These are phyloP conservation scores for Simmondsia chinensis DNA, from an alignment of 148 eudicot genomes.

Conservation along the genomic window DNA sequence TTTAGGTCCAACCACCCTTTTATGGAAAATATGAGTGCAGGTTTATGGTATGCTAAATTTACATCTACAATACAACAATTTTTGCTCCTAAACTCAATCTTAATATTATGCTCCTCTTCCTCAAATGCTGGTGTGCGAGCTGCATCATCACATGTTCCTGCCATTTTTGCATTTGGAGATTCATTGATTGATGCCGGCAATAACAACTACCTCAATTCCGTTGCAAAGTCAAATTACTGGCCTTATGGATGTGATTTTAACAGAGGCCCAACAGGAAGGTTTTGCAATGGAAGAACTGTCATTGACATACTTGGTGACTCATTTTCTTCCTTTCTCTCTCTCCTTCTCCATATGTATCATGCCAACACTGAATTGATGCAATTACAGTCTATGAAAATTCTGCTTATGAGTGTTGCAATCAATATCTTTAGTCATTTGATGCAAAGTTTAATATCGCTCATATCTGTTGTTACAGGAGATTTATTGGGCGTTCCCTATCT, in stretches of 20 bases:
- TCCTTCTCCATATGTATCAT: no score
- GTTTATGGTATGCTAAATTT: no score
- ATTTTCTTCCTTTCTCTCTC: not conserved
- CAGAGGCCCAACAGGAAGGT: conserved; percentile 59
- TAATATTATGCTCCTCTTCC: no score
- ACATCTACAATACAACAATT: no score
- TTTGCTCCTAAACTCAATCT: no score
- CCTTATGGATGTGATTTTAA: conserved; percentile 61
- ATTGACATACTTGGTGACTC: conserved; percentile 52
- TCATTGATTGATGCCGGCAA: conserved; percentile 72
- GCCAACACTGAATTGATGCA: not conserved
- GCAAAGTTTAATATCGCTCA: not conserved
- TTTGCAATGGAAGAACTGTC: conserved; percentile 60
- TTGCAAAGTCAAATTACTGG: conserved; percentile 67
- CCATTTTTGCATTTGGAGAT: conserved; percentile 71
- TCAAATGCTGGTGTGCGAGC: no score
- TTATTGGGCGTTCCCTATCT: conserved; percentile 47
- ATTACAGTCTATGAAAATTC: not conserved
- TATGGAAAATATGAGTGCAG: no score
- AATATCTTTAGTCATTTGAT: not conserved
- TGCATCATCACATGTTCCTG: conserved; percentile 38
- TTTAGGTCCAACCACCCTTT: no score
- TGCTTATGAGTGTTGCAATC: not conserved
- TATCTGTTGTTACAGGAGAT: conserved; percentile 27
- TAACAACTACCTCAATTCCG: conserved; percentile 59